Percentiles rank a stretch among this genome's conserved stretches.
Evolutionary conservation across 176 grass and related monocot species (phyloP).

Genomic region (Thinopyrum elongatum): DNA sequence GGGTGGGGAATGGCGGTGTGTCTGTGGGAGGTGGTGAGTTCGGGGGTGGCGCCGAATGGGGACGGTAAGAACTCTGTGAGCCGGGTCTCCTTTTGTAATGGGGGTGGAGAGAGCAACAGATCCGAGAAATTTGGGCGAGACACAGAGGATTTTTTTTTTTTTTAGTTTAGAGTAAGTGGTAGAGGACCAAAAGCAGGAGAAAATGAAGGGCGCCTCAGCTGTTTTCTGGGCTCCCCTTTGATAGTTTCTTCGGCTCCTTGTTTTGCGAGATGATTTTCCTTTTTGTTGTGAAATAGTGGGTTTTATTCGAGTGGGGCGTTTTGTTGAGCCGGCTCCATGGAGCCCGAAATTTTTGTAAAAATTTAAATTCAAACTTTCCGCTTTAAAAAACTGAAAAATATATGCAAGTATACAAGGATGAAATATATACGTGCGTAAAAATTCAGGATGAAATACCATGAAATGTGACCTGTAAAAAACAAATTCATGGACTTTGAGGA

Average conservation of each 20-base stretch:
- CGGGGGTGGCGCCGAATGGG: slow-evolving; percentile 21
- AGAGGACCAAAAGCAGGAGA: slow-evolving; percentile 13
- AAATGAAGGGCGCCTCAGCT: slow-evolving; percentile 9
- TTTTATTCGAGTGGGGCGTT: no score
- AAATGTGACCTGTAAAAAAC: no score
- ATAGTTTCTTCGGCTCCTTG: neutral
- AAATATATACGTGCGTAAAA: no score
- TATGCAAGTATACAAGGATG: no score
- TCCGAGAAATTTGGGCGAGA: slow-evolving; percentile 39
- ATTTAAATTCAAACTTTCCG: no score
- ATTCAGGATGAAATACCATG: no score
- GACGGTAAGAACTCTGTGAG: neutral
- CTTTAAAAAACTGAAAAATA: no score
- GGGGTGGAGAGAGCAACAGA: slow-evolving; percentile 18
- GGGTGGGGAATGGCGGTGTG: slow-evolving; percentile 22
- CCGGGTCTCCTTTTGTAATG: slow-evolving; percentile 22
- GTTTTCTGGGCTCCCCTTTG: slow-evolving; percentile 1
- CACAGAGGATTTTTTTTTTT: slow-evolving; percentile 28
- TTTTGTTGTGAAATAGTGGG: no score
- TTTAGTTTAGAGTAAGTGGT: neutral
- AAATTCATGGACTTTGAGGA: no score
- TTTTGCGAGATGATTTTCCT: neutral
- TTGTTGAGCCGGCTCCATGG: no score
- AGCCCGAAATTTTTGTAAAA: no score
- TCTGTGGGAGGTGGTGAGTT: neutral